Conservation (phyloP, 2,329 filamentous ascomycete species). For the Pleurostoma richardsiae region DNA sequence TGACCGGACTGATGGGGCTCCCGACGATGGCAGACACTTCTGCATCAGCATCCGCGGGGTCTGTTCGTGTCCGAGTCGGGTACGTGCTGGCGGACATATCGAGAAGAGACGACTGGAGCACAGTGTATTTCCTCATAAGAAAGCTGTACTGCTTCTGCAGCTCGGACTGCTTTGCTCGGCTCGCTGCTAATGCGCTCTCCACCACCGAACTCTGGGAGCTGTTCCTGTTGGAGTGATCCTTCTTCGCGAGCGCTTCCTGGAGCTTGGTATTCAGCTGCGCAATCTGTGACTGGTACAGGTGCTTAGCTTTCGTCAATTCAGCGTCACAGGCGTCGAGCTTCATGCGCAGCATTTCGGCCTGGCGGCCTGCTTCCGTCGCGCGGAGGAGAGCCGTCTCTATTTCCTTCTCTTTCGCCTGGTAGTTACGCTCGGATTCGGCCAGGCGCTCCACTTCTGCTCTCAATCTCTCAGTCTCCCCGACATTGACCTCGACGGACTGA, state of each 20-base stretch:
- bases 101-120: conserved; percentile 43
- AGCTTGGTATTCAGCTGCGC: conserved; percentile 39
- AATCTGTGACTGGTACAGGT: conserved; percentile 43
- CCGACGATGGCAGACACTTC: conserved; percentile 29
- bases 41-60: conserved; percentile 17
- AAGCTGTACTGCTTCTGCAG: conserved; percentile 46
- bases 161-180: conserved; percentile 46
- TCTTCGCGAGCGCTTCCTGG: conserved; percentile 25
- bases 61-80: too few species aligned
- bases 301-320: conserved; percentile 38
- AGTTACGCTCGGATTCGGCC: conserved; percentile 55
- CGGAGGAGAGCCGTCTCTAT: conserved; percentile 52
- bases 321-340: conserved; percentile 46
- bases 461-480: conserved; percentile 55
- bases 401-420: conserved; percentile 59
- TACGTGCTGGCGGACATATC: conserved; percentile 34
- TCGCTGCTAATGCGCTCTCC: conserved; percentile 42
- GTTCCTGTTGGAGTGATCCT: conserved; percentile 8
- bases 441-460: conserved; percentile 55
- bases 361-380: conserved; percentile 52
- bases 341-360: conserved; percentile 53
- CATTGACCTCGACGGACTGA: conserved; percentile 55
- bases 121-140: conserved; percentile 46
- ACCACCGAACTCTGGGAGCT: conserved; percentile 29
- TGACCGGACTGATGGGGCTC: conserved; percentile 25